Evolutionary conservation across 257 asterid genomes (phyloP), one percentile per base, ranked within the genome.

Genomic region (Nicotiana knightiana): DNA sequence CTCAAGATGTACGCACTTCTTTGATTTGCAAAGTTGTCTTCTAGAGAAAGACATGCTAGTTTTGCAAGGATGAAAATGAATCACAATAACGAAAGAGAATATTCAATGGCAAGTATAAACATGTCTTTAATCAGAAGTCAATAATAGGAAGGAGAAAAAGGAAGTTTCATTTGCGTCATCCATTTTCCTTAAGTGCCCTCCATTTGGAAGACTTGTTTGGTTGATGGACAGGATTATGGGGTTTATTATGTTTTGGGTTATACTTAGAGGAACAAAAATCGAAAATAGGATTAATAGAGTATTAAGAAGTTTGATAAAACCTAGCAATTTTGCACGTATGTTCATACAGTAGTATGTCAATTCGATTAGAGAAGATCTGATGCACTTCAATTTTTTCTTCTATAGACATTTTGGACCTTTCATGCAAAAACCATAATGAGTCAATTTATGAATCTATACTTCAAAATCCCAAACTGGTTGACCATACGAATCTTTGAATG

Each of bases 71-170:
- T 37, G 32, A 37, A 37, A 67, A 67, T 21, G 16, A 57, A 18
- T n/a, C 73, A 39, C 37, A 67, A 79, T 61, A 18, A 80, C 43
- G 68, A 43, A 9, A 59, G 81, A 79, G 32, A n/a, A 66, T 62
- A 33, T 46, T 9, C 77, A 68, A 39, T n/a, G 32, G 77, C 55
- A 39, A 37, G n/a, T 39, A 37, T 39, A 1, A n/a, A n/a, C 32
- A n/a, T 37, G 3, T 37, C 7, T 9, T 4, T 5, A 8, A 37
- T 18, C 3, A 3, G 8, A 68, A 68, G 57, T 17, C 57, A 68
- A 37, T n/a, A 39, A 39, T n/a, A 18, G 18, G 48, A 32, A 32
- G 46, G 48, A 0, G 4, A 15, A 32, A 39, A 39, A 39, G 6
- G 37, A 35, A 8, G 55, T 2, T 11, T 5, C 18, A 16, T 43